These are phyloP conservation scores for Aquilaria malaccensis DNA, from an alignment of 345 rosid genomes.

Conservation along the genomic window DNA sequence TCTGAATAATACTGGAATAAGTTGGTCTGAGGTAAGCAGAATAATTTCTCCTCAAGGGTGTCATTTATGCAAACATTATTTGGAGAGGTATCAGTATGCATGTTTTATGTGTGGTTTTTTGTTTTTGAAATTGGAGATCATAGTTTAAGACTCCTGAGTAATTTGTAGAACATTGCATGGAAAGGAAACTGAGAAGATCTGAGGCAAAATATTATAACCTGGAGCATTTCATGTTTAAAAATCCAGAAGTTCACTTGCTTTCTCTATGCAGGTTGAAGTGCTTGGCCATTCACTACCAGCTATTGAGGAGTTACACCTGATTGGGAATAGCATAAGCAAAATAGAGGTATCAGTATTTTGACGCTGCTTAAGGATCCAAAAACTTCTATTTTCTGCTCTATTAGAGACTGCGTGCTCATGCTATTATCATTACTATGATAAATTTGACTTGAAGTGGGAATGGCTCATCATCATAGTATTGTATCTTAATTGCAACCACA, in stretches of 20 bases:
- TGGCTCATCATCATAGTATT: too few species aligned
- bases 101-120: neutral
- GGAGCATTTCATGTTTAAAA: neutral
- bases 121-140: neutral
- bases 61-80: neutral
- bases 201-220: neutral
- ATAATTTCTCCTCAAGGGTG: neutral
- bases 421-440: too few species aligned
- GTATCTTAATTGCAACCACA: too few species aligned
- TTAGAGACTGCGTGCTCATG: neutral
- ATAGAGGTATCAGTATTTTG: constrained; percentile 35
- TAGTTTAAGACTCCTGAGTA: neutral
- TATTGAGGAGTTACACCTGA: constrained; percentile 83
- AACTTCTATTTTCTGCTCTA: neutral
- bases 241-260: neutral
- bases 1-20: constrained; percentile 58
- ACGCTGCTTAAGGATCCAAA: constrained; percentile 8
- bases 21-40: constrained; percentile 62
- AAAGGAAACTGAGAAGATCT: neutral
- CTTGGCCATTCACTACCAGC: constrained; percentile 60
- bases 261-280: constrained; percentile 52
- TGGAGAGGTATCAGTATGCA: neutral
- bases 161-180: neutral
- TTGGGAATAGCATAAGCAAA: constrained; percentile 65
- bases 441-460: too few species aligned